phyloP scores from a whole-genome alignment of 164 flowering plant species.

The Annona cherimola region DNA sequence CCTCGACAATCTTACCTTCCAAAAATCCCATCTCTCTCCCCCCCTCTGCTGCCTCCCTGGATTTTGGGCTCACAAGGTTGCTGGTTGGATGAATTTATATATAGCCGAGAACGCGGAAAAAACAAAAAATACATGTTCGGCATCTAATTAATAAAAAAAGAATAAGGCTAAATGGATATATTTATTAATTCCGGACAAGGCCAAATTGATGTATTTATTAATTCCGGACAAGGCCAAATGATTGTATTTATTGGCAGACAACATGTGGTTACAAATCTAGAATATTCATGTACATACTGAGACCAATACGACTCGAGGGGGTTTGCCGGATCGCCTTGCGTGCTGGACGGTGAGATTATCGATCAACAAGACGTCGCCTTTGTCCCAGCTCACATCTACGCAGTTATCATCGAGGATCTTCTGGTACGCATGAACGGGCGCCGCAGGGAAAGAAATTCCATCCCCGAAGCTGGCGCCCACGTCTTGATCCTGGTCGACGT shows the following conservation, averaged over 20 bases:
- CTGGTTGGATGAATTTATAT: no score
- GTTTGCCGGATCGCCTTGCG: slow-evolving; percentile 8
- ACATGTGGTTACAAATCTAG: no score
- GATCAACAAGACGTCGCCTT: slow-evolving; percentile 10
- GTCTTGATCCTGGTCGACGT: not conserved
- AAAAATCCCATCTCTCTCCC: slow-evolving; percentile 13
- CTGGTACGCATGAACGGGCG: not conserved
- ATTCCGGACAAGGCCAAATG: no score
- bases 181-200: no score
- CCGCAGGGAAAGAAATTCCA: not conserved
- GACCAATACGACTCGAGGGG: slow-evolving; percentile 12
- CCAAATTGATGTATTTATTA: no score
- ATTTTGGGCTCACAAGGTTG: no score
- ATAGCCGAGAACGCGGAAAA: no score
- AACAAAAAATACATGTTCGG: no score
- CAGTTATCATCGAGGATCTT: slow-evolving; percentile 4
- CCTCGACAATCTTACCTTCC: slow-evolving; percentile 11
- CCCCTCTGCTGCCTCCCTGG: slow-evolving; percentile 1
- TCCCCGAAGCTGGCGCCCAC: not conserved
- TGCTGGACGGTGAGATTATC: slow-evolving; percentile 9
- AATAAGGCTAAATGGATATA: no score
- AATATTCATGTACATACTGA: slow-evolving; percentile 7
- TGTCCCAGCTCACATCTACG: slow-evolving; percentile 11
- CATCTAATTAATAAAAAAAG: no score
- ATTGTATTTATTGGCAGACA: no score